phyloP scores from a whole-genome alignment of 2,329 filamentous ascomycete species.

The Ramularia endophylla region DNA sequence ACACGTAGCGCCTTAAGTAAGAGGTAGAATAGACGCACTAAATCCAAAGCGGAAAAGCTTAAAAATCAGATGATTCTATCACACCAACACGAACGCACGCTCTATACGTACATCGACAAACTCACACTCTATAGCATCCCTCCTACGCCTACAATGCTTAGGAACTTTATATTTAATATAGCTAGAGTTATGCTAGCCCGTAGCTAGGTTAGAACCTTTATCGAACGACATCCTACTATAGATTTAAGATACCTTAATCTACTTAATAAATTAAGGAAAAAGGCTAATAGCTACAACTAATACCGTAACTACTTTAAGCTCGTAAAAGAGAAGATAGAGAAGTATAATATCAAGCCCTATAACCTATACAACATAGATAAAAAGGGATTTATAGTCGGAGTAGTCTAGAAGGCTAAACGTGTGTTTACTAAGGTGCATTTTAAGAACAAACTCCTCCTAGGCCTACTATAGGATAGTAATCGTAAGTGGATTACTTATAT shows the following conservation, averaged over 20 bases:
- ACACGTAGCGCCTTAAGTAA: too few species aligned
- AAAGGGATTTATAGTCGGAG: constrained; percentile 14
- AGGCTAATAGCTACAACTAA: constrained; percentile 17
- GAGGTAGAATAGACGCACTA: too few species aligned
- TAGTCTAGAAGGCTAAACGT: constrained; percentile 8
- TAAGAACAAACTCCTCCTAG: constrained; percentile 4
- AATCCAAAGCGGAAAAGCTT: too few species aligned
- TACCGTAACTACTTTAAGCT: constrained; percentile 17
- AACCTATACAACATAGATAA: constrained; percentile 18
- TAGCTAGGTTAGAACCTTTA: too few species aligned
- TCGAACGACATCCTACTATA: too few species aligned
- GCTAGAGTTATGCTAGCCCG: too few species aligned
- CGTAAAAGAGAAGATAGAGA: constrained; percentile 7
- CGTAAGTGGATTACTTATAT: constrained; percentile 14
- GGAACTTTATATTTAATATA: too few species aligned
- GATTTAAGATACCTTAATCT: constrained; percentile 11
- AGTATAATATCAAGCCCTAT: constrained; percentile 8
- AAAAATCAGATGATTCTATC: too few species aligned
- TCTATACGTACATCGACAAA: too few species aligned
- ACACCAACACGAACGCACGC: too few species aligned
- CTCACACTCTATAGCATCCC: too few species aligned
- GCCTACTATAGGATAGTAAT: constrained; percentile 14
- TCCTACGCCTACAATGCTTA: too few species aligned
- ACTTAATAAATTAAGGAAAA: constrained; percentile 16
- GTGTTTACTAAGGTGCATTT: constrained; percentile 11